Percentiles rank a stretch among this genome's conserved stretches.
These are phyloP conservation scores for Sambucus nigra DNA, from an alignment of 129 eudicot species.

Conservation along the genomic window DNA sequence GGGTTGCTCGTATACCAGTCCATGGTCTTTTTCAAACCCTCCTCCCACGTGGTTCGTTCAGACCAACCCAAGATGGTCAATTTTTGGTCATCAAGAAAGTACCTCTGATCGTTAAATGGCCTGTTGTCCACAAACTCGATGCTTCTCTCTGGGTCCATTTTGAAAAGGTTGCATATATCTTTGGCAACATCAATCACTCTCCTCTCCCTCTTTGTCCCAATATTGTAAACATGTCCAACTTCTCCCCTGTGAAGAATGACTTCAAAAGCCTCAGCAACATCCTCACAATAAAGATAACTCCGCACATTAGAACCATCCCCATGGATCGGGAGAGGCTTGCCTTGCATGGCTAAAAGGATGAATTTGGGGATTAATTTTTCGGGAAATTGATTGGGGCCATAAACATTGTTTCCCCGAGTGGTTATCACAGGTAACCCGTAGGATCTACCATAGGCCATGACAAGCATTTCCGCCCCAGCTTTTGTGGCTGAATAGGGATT, in stretches of 20 bases:
- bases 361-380: constrained; percentile 17
- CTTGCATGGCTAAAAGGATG: constrained; percentile 19
- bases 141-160: constrained; percentile 11
- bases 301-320: constrained; percentile 27
- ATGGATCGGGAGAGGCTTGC: constrained; percentile 16
- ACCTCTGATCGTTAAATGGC: constrained; percentile 26
- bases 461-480: constrained; percentile 24
- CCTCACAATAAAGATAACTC: constrained; percentile 26
- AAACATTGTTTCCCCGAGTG: constrained; percentile 18
- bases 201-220: constrained; percentile 27
- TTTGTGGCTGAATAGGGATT: constrained; percentile 21
- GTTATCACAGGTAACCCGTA: constrained; percentile 20
- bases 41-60: constrained; percentile 17
- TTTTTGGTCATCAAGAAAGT: constrained; percentile 22
- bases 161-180: constrained; percentile 19
- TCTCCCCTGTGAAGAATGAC: constrained; percentile 25
- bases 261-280: constrained; percentile 30
- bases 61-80: constrained; percentile 20
- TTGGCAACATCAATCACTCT: constrained; percentile 24
- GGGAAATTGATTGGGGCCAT: constrained; percentile 21
- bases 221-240: constrained; percentile 23
- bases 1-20: constrained; percentile 16
- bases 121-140: constrained; percentile 26
- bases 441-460: constrained; percentile 17
- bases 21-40: constrained; percentile 13